Percentiles rank a stretch among this genome's conserved stretches.
These are phyloP conservation scores for Nicotiana noctiflora DNA, from an alignment of 257 asterid genomes.

Conservation along the genomic window DNA sequence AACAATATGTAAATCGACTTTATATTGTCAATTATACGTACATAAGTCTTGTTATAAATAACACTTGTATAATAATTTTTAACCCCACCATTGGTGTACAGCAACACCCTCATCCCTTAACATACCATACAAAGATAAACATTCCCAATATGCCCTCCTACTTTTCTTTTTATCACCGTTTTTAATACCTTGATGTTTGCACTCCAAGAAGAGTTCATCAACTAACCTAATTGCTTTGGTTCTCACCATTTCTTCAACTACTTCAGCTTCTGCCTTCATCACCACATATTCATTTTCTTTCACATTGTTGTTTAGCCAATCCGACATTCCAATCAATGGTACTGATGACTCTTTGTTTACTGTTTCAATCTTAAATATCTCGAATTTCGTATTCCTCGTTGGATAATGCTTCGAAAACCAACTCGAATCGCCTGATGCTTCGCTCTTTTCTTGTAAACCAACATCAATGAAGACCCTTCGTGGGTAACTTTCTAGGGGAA, in stretches of 20 bases:
- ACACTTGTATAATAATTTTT: neutral
- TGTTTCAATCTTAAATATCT: constrained; percentile 30
- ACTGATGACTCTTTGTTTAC: constrained; percentile 13
- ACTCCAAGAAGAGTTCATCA: constrained; percentile 74
- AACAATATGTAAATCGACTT: no score
- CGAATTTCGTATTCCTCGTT: constrained; percentile 29
- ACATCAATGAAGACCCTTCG: constrained; percentile 37
- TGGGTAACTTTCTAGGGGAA: constrained; percentile 29
- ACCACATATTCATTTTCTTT: constrained; percentile 62
- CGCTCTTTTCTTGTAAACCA: neutral
- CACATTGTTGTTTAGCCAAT: constrained; percentile 46
- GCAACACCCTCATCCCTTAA: constrained; percentile 78
- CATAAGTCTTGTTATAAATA: neutral
- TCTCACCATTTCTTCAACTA: constrained; percentile 60
- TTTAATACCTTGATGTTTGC: constrained; percentile 48
- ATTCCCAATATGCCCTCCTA: constrained; percentile 82
- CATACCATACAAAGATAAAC: constrained; percentile 66
- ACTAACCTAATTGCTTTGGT: constrained; percentile 45
- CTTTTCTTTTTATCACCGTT: constrained; percentile 22
- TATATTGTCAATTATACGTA: neutral
- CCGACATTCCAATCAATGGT: constrained; percentile 33
- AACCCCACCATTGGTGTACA: constrained; percentile 88
- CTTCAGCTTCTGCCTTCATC: constrained; percentile 82
- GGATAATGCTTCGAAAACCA: constrained; percentile 50
- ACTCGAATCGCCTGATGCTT: constrained; percentile 17